These are phyloP conservation scores for Populus davidiana DNA, from an alignment of 345 rosid species.

Conservation along the genomic window DNA sequence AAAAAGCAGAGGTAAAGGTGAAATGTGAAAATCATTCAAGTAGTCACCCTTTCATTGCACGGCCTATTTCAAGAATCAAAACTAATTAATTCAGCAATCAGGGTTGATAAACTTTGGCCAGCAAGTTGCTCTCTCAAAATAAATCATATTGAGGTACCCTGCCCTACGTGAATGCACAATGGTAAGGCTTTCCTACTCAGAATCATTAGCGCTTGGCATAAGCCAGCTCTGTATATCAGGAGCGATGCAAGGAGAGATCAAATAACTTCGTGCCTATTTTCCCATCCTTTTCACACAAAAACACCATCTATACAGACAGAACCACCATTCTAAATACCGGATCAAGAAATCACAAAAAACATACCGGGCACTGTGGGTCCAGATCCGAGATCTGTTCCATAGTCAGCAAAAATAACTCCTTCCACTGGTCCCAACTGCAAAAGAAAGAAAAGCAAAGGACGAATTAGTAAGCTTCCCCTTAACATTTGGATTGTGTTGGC, in stretches of 20 bases:
- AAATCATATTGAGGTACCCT: neutral
- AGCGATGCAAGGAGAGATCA: neutral
- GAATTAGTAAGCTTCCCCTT: neutral
- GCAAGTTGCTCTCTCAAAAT: neutral
- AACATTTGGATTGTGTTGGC: neutral
- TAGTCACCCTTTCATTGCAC: no score
- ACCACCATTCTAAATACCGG: neutral
- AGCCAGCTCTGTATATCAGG: neutral
- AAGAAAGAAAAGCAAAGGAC: neutral
- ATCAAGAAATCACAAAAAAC: slow-evolving; percentile 15
- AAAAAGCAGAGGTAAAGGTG: neutral
- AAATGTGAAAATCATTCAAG: neutral
- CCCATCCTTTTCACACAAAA: neutral
- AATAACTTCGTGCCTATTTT: neutral
- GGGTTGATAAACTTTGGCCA: neutral
- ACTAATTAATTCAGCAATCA: neutral
- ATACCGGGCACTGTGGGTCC: slow-evolving; percentile 79
- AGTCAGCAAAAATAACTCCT: slow-evolving; percentile 83
- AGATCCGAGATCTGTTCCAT: slow-evolving; percentile 89
- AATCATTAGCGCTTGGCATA: neutral
- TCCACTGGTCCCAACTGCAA: slow-evolving; percentile 79
- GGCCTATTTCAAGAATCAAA: neutral
- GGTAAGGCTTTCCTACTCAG: neutral
- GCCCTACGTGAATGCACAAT: neutral
- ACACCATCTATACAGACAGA: neutral